Percentiles rank a stretch among this genome's conserved stretches.
These are phyloP conservation scores for Ascoidea asiatica DNA, from an alignment of 805 yeast genomes.

Conservation along the genomic window DNA sequence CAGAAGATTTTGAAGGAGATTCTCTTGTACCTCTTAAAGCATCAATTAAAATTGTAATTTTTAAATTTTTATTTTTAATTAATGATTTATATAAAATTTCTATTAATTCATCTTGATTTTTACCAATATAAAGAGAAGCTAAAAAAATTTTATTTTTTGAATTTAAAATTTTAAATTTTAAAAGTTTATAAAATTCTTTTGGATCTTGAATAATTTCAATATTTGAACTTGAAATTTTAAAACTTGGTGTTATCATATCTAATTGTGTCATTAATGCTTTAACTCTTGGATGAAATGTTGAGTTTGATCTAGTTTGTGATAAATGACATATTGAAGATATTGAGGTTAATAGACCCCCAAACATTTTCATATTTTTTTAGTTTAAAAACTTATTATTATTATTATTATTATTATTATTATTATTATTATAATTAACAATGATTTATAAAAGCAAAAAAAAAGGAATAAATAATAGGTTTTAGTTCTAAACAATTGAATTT, in stretches of 20 bases:
- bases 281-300: slow-evolving; percentile 29
- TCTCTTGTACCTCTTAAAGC: slow-evolving; percentile 90
- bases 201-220: slow-evolving; percentile 58
- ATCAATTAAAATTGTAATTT: slow-evolving; percentile 67
- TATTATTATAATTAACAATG: too few relatives aligned
- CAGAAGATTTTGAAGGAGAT: slow-evolving; percentile 68
- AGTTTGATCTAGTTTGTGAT: too few relatives aligned
- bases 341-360: too few relatives aligned
- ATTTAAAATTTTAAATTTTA: slow-evolving; percentile 44
- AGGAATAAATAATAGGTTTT: too few relatives aligned
- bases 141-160: slow-evolving; percentile 65
- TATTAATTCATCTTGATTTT: slow-evolving; percentile 63
- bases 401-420: too few relatives aligned
- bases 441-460: too few relatives aligned
- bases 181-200: slow-evolving; percentile 48
- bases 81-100: slow-evolving; percentile 50
- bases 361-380: too few relatives aligned
- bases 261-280: slow-evolving; percentile 33
- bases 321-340: too few relatives aligned
- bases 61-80: slow-evolving; percentile 39
- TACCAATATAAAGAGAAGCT: slow-evolving; percentile 80
- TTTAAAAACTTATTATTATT: too few relatives aligned
- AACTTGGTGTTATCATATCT: slow-evolving; percentile 56
- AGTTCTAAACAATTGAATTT: too few relatives aligned
- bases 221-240: slow-evolving; percentile 39